Evolutionary conservation across 1,284 basidiomycete species (phyloP).

Genomic region (Dichomitus squalens): DNA sequence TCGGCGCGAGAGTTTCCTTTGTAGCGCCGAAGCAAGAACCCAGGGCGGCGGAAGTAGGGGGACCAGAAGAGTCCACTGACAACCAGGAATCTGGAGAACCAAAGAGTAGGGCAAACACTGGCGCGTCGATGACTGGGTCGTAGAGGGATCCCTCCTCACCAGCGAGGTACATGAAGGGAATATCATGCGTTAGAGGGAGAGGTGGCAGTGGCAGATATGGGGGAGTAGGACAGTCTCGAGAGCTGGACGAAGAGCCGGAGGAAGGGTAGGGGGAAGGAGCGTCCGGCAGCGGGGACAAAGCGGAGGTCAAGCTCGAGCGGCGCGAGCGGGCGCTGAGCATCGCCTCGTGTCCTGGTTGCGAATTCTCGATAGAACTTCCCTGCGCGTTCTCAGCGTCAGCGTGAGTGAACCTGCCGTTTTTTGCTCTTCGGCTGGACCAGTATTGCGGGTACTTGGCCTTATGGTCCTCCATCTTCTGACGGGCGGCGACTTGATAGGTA

Average conservation of each 20-base stretch:
- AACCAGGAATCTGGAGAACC: background rate
- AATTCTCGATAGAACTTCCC: too few relatives aligned
- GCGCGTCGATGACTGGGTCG: background rate
- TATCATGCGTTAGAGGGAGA: background rate
- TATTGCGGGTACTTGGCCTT: too few relatives aligned
- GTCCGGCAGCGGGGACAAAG: too few relatives aligned
- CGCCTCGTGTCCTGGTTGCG: too few relatives aligned
- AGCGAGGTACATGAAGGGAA: background rate
- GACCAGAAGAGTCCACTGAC: background rate
- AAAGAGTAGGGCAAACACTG: background rate
- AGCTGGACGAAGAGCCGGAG: background rate
- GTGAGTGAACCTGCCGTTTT: too few relatives aligned
- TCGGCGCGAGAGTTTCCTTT: background rate
- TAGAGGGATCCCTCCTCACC: background rate
- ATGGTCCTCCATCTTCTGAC: too few relatives aligned
- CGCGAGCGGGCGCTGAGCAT: too few relatives aligned
- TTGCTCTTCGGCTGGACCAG: too few relatives aligned
- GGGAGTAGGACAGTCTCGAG: background rate
- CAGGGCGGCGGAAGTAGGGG: background rate
- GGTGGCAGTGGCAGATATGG: background rate
- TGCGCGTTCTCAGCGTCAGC: too few relatives aligned
- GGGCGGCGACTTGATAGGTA: too few relatives aligned
- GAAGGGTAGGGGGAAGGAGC: background rate
- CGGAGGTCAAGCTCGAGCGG: background rate
- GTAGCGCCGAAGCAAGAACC: background rate